Evolutionary conservation across 345 rosid species (phyloP).

Genomic region (Barbarea vulgaris): DNA sequence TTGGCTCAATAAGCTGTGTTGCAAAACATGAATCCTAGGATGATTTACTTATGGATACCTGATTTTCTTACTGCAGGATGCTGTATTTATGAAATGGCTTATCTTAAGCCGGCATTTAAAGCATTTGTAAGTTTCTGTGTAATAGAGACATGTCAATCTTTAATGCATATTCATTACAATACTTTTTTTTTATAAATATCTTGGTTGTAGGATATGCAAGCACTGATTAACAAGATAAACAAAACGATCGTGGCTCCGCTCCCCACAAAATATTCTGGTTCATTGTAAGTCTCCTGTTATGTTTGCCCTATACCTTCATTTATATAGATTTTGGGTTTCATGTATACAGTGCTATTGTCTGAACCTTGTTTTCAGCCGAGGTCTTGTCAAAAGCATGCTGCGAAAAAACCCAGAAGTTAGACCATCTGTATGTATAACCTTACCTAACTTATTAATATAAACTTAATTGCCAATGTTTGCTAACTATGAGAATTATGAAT

Average conservation of each 20-base stretch:
- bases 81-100: conserved; percentile 88
- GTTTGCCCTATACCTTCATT: not conserved
- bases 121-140: conserved; percentile 72
- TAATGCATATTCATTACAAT: not conserved
- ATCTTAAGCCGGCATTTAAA: conserved; percentile 86
- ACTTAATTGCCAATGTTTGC: not conserved
- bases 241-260: conserved; percentile 88
- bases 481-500: not conserved
- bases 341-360: not conserved
- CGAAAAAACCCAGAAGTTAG: conserved; percentile 90
- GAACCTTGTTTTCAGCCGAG: conserved; percentile 55
- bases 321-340: not conserved
- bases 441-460: not conserved
- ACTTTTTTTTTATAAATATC: not conserved
- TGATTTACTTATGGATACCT: not conserved
- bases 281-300: conserved; percentile 61
- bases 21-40: not conserved
- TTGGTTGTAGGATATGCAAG: conserved; percentile 93
- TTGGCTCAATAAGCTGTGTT: not conserved
- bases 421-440: conserved; percentile 66
- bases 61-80: conserved; percentile 63
- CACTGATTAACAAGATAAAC: conserved; percentile 84
- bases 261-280: conserved; percentile 77
- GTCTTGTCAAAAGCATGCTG: conserved; percentile 92
- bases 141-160: not conserved